These are phyloP conservation scores for Fusarium anguioides DNA, from an alignment of 2,329 filamentous ascomycete genomes.

Conservation along the genomic window DNA sequence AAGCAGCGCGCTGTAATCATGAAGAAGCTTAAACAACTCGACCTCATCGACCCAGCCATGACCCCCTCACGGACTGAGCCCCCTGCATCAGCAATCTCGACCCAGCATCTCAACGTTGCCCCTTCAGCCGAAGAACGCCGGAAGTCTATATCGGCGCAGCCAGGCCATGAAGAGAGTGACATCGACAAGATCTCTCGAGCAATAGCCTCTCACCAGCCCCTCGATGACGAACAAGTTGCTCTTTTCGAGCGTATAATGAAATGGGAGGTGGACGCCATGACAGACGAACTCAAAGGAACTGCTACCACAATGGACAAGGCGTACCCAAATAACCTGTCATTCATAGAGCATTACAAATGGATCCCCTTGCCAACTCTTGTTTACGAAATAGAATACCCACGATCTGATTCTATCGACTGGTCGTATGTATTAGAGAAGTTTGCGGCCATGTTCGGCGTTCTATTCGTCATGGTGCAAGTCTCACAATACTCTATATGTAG, in stretches of 20 bases:
- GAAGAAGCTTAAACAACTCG: slow-evolving; percentile 66
- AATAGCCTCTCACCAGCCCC: slow-evolving; percentile 69
- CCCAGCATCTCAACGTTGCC: slow-evolving; percentile 56
- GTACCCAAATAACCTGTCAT: slow-evolving; percentile 77
- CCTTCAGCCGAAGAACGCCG: slow-evolving; percentile 59
- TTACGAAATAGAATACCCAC: slow-evolving; percentile 82
- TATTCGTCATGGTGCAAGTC: slow-evolving; percentile 83
- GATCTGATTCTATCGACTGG: slow-evolving; percentile 76
- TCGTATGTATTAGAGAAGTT: slow-evolving; percentile 79
- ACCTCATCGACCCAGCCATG: slow-evolving; percentile 60
- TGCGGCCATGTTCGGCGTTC: slow-evolving; percentile 75
- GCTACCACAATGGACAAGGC: slow-evolving; percentile 59
- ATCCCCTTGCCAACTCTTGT: slow-evolving; percentile 80
- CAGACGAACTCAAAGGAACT: slow-evolving; percentile 74
- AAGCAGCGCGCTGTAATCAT: slow-evolving; percentile 60
- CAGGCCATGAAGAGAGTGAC: slow-evolving; percentile 58
- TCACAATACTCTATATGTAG: slow-evolving; percentile 77
- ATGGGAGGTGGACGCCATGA: slow-evolving; percentile 72
- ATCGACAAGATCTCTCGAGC: slow-evolving; percentile 70
- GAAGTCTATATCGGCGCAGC: slow-evolving; percentile 51
- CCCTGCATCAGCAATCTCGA: slow-evolving; percentile 55
- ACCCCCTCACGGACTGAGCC: slow-evolving; percentile 57
- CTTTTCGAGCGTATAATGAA: slow-evolving; percentile 74
- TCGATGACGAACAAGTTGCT: slow-evolving; percentile 70
- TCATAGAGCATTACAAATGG: slow-evolving; percentile 76